phyloP scores from a whole-genome alignment of 2,329 filamentous ascomycete species.

The Torrubiellomyces zombiae region DNA sequence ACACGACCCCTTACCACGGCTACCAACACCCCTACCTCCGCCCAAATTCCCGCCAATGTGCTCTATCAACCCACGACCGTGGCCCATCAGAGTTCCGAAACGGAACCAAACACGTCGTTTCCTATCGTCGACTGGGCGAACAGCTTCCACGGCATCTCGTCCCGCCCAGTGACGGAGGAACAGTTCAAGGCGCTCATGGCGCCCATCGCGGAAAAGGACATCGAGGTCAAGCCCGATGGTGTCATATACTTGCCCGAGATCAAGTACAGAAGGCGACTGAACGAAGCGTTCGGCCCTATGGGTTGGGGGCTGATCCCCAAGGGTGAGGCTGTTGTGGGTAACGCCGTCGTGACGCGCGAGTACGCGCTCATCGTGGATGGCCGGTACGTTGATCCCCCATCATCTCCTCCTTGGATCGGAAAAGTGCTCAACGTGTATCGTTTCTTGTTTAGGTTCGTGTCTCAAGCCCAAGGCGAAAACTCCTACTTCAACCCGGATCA shows the following conservation, averaged over 20 bases:
- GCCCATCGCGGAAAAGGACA: slow-evolving; percentile 53
- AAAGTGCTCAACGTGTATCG: background rate
- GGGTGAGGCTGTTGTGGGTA: slow-evolving; percentile 71
- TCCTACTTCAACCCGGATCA: slow-evolving; percentile 80
- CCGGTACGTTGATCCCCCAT: no score
- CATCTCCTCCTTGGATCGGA: background rate
- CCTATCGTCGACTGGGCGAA: slow-evolving; percentile 55
- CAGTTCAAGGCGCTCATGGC: slow-evolving; percentile 51
- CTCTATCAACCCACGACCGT: slow-evolving; percentile 7
- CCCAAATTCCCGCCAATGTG: slow-evolving; percentile 2
- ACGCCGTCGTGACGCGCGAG: slow-evolving; percentile 68
- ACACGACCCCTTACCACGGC: no score
- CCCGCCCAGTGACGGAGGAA: slow-evolving; percentile 52
- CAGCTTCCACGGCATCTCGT: slow-evolving; percentile 67
- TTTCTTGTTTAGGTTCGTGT: slow-evolving; percentile 51
- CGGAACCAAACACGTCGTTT: slow-evolving; percentile 1
- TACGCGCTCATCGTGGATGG: slow-evolving; percentile 83
- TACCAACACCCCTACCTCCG: slow-evolving; percentile 1
- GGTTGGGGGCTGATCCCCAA: slow-evolving; percentile 89
- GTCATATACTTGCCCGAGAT: slow-evolving; percentile 96
- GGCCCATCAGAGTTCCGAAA: slow-evolving; percentile 4
- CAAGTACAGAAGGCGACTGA: slow-evolving; percentile 86
- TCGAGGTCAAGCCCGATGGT: slow-evolving; percentile 95
- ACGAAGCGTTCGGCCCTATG: slow-evolving; percentile 81
- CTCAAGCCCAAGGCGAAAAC: slow-evolving; percentile 86